phyloP scores from a whole-genome alignment of 169 alveolate species.

The Plasmodium adleri region DNA sequence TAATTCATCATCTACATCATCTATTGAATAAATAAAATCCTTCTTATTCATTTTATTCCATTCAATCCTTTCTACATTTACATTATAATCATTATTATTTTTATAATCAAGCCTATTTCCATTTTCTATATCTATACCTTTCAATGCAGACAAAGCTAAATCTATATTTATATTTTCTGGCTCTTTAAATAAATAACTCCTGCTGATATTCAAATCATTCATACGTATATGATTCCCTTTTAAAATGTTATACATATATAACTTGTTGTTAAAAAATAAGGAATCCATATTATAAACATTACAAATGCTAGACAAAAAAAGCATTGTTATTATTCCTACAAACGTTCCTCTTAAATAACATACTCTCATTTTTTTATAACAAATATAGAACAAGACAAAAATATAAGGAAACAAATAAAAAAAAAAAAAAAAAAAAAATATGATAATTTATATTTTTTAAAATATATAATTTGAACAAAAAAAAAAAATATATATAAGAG shows the following conservation, averaged over 20 bases:
- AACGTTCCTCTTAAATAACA: too few relatives aligned
- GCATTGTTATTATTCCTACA: neutral
- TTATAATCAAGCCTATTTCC: neutral
- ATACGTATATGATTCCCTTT: slow-evolving; percentile 24
- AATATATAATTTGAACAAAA: too few relatives aligned
- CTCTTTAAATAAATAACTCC: slow-evolving; percentile 21
- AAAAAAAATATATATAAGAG: too few relatives aligned
- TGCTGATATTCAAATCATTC: slow-evolving; percentile 38
- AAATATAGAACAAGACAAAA: too few relatives aligned
- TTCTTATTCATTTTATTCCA: slow-evolving; percentile 37
- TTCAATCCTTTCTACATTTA: slow-evolving; percentile 3
- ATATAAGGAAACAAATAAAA: too few relatives aligned
- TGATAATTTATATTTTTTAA: too few relatives aligned
- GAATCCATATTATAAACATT: slow-evolving; percentile 16
- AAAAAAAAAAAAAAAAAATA: too few relatives aligned
- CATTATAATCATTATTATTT: neutral
- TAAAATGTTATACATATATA: slow-evolving; percentile 17
- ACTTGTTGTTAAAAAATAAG: slow-evolving; percentile 27
- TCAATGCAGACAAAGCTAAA: slow-evolving; percentile 68
- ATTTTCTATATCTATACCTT: slow-evolving; percentile 20
- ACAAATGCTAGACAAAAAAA: slow-evolving; percentile 13
- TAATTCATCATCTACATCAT: neutral
- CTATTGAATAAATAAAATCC: slow-evolving; percentile 21
- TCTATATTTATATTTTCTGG: slow-evolving; percentile 24
- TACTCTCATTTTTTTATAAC: too few relatives aligned